Evolutionary conservation across 768 basidiomycete genomes (phyloP), one percentile per base, ranked within the genome.

Genomic region (Boletus barrowsii): DNA sequence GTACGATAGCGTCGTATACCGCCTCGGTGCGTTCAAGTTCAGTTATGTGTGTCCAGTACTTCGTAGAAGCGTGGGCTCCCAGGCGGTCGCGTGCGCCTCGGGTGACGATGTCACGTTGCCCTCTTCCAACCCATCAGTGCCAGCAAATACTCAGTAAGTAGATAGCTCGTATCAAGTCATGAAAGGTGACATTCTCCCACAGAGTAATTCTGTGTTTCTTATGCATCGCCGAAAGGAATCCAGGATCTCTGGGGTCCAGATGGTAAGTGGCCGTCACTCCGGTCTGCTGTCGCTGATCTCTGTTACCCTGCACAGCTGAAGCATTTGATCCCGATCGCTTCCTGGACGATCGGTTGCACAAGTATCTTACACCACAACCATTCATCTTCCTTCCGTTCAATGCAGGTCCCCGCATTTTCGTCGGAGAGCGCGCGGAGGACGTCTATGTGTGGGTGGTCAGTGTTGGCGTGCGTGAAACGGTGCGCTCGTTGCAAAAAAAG

Each of bases 41-140:
- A 0, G 94, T 79, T 22, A 98, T 84, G 14, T 86, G 78, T 3
- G 70, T 73, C 97, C 97, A 99, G 49, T 85, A 22, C 22, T 22
- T 22, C 81, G 72, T 99, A 99, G 68, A 99, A 93, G 83, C 79
- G 61, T 96, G 94, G 0, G 93, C 92, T 30, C 69, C 69, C 5
- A 81, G 56, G 0, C 93, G 91, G 61, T 94, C 85, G 63, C 95
- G 91, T 45, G 75, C 73, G 2, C 88, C 88, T 2, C 73, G 68
- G 1, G 78, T 67, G 3, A 98, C 81, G 53, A 87, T 84, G 6
- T 73, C 58, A 79, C 75, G 0, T 80, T 79, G 71, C 69, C 75
- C 3, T 78, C 70, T 8, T 46, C 57, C 3, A 49, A 48, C 4
- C 58, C 59, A 5, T 58, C 51, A 15, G 53, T 70, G 10, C 66